Evolutionary conservation across 345 rosid species (phyloP).

Genomic region (Arabis hirsuta): DNA sequence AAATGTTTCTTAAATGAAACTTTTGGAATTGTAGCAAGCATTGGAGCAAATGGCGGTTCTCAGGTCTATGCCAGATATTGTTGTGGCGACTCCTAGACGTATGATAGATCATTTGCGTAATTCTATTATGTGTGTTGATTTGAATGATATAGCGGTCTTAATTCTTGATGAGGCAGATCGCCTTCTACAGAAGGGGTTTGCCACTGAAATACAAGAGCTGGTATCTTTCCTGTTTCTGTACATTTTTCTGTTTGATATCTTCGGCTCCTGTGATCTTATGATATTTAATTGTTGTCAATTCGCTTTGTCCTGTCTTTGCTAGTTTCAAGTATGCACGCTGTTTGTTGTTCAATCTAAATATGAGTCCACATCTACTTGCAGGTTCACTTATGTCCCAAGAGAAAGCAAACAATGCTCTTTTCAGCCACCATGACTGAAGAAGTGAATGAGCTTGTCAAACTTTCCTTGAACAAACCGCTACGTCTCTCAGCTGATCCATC

Average conservation of each 20-base stretch:
- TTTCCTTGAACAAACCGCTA: slow-evolving; percentile 90
- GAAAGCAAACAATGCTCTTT: slow-evolving; percentile 95
- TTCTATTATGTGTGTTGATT: slow-evolving; percentile 88
- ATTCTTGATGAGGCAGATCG: slow-evolving; percentile 98
- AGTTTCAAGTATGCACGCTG: slow-evolving; percentile 11
- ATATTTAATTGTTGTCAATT: background rate
- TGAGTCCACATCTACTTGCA: slow-evolving; percentile 43
- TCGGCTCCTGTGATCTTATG: background rate
- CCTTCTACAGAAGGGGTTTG: slow-evolving; percentile 94
- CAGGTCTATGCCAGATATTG: slow-evolving; percentile 94
- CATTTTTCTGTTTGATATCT: slow-evolving; percentile 6
- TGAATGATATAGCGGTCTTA: slow-evolving; percentile 93
- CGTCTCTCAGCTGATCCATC: slow-evolving; percentile 98
- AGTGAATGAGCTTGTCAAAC: slow-evolving; percentile 85
- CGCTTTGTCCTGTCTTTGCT: background rate
- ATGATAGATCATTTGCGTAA: slow-evolving; percentile 97
- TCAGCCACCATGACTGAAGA: slow-evolving; percentile 99
- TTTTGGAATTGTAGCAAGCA: background rate
- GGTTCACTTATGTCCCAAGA: slow-evolving; percentile 90
- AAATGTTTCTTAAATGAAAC: background rate
- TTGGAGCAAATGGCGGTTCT: slow-evolving; percentile 89
- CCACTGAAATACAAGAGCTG: slow-evolving; percentile 83
- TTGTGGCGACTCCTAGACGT: slow-evolving; percentile 97
- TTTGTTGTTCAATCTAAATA: slow-evolving; percentile 10
- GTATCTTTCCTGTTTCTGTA: slow-evolving; percentile 36